These are phyloP conservation scores for Aspergillus sp. DNA, from an alignment of 2,329 filamentous ascomycete genomes.

Conservation along the genomic window DNA sequence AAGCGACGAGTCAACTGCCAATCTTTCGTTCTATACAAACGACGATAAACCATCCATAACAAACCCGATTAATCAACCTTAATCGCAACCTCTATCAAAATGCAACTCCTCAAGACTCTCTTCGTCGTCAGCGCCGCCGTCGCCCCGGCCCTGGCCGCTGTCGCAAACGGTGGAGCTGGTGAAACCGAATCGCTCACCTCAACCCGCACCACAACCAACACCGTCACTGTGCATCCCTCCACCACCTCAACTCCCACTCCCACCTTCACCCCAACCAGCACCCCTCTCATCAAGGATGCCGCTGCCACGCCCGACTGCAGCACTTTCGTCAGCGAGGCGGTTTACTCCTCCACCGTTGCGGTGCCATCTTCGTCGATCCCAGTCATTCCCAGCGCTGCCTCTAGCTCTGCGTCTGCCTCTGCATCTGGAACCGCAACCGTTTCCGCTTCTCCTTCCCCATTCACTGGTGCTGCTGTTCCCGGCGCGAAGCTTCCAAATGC, in stretches of 20 bases:
- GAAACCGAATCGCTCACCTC: constrained; percentile 18
- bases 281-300: constrained; percentile 6
- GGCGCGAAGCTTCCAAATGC: constrained; percentile 24
- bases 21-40: neutral
- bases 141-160: constrained; percentile 28
- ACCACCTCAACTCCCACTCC: constrained; percentile 15
- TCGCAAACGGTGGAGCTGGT: constrained; percentile 1
- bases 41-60: neutral
- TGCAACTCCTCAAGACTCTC: constrained; percentile 37
- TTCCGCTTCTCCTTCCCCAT: constrained; percentile 12
- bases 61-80: neutral
- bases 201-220: constrained; percentile 27
- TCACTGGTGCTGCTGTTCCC: constrained; percentile 22
- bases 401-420: neutral
- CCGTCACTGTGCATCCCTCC: constrained; percentile 21
- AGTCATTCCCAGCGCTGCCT: too few species aligned
- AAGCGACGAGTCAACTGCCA: constrained; percentile 3
- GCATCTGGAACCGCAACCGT: neutral
- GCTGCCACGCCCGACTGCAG: constrained; percentile 8
- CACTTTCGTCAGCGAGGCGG: neutral
- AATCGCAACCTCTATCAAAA: constrained; percentile 16
- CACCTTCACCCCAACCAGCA: constrained; percentile 12
- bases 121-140: constrained; percentile 28
- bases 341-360: neutral
- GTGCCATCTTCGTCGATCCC: neutral